These are phyloP conservation scores for Asterella californica DNA, from an alignment of 225 moss, liverwort and hornwort species.

Conservation along the genomic window DNA sequence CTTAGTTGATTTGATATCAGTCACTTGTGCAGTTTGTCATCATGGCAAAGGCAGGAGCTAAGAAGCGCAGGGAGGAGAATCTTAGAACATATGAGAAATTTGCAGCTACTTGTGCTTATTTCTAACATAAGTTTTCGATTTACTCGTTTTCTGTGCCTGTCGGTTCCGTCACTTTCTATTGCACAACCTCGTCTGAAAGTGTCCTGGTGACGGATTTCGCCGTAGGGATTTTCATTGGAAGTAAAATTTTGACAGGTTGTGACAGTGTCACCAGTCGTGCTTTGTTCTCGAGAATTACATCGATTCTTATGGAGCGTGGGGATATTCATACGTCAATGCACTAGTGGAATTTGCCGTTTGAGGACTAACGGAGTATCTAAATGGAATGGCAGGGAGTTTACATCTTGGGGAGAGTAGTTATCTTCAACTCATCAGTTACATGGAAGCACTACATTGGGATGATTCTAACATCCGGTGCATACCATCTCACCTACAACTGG, in stretches of 20 bases:
- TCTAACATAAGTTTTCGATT: slow-evolving; percentile 38
- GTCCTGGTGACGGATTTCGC: background rate
- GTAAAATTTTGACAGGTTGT: background rate
- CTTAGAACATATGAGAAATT: slow-evolving; percentile 65
- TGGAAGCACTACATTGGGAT: slow-evolving; percentile 67
- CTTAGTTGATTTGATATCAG: background rate
- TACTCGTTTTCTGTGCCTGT: background rate
- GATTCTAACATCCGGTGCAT: slow-evolving; percentile 48
- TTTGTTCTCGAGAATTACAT: too few relatives aligned
- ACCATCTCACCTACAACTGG: slow-evolving; percentile 76
- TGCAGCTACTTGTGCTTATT: slow-evolving; percentile 54
- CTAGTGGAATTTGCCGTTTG: background rate
- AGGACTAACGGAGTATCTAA: background rate
- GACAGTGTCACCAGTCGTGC: background rate
- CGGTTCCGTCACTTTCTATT: background rate
- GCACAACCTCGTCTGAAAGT: background rate
- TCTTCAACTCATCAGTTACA: slow-evolving; percentile 37
- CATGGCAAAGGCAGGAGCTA: slow-evolving; percentile 97
- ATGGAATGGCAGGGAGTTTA: slow-evolving; percentile 31
- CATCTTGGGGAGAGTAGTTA: slow-evolving; percentile 31
- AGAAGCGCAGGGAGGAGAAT: slow-evolving; percentile 96
- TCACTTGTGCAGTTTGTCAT: background rate
- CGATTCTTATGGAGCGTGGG: background rate
- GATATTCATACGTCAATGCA: background rate
- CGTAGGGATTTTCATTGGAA: background rate